Base-by-base conservation (phyloP, 23 red algal genomes). In the Gracilaria gracilis region DNA sequence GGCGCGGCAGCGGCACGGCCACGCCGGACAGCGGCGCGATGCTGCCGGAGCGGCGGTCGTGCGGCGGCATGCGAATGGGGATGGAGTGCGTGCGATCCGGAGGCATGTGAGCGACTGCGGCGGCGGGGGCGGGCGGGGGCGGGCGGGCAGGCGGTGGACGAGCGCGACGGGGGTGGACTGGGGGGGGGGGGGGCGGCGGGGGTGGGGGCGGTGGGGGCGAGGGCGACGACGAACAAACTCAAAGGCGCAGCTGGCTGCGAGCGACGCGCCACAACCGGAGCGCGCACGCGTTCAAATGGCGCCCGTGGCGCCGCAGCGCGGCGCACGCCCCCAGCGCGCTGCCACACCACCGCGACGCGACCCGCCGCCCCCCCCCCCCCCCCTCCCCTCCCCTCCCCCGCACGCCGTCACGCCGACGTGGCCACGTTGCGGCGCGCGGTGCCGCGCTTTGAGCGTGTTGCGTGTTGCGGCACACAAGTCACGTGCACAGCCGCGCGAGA, bases 1-100 rank as follows among this genome's bases (percentile, higher is more conserved):
- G 87, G 36, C 87, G 87, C 20, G 87, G 87, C n/a, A 90, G 54
- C 4, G 87, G 87, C 5, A 57, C 49, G 55, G 74, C 71, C 40
- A 74, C 54, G 38, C 37, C 74, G 76, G 71, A 38, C 13, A 65
- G 28, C 31, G 79, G 79, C 20, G 79, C 79, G 23, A 82, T 46
- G 29, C 79, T 82, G 32, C 79, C 79, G 20, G 79, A 82, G 58
- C 79, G 58, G 5, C 79, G 6, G 79, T 82, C 79, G 53, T 59
- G 79, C 7, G 79, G 79, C 14, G 79, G 79, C 50, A 82, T 62
- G 54, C 79, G 79, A 19, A 42, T 23, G 49, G 54, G 79, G 49
- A 44, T 62, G 54, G 79, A 82, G 23, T 53, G 53, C 5, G 79
- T 62, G 53, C 53, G 58, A 61, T 65, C 79, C 36, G 79, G 58